A percentile compares a stretch with the other conserved stretches of the same genome.
phyloP scores from a whole-genome alignment of 2,329 filamentous ascomycete genomes.

The Chalaropsis thielavioides region DNA sequence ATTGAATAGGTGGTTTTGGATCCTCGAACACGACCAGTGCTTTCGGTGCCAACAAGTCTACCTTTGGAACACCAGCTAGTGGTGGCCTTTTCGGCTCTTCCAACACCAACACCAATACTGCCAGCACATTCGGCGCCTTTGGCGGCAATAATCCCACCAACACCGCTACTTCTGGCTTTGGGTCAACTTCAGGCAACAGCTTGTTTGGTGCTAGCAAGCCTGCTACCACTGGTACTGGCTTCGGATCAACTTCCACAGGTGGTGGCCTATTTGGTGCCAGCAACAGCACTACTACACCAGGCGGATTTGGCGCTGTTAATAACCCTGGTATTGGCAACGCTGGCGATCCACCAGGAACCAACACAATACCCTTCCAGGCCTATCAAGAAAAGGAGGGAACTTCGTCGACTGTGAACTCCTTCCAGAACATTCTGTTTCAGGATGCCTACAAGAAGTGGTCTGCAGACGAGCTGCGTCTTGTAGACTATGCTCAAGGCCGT shows the following conservation, averaged over 20 bases:
- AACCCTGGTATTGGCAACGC: constrained; percentile 39
- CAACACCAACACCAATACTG: constrained; percentile 25
- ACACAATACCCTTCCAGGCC: constrained; percentile 51
- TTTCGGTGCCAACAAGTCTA: constrained; percentile 33
- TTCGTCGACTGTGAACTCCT: constrained; percentile 43
- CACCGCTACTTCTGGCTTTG: constrained; percentile 18
- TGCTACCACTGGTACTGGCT: constrained; percentile 26
- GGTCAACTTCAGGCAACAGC: constrained; percentile 21
- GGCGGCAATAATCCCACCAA: constrained; percentile 22
- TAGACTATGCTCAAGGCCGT: constrained; percentile 78
- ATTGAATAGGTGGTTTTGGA: constrained; percentile 19
- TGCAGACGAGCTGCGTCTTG: constrained; percentile 66
- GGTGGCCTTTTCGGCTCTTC: constrained; percentile 26
- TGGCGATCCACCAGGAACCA: constrained; percentile 54
- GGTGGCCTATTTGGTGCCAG: constrained; percentile 36
- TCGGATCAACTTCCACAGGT: constrained; percentile 32
- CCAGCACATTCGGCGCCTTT: constrained; percentile 24
- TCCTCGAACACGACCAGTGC: constrained; percentile 24
- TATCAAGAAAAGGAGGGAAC: constrained; percentile 59
- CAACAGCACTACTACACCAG: constrained; percentile 25
- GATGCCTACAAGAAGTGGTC: constrained; percentile 80
- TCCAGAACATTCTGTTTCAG: constrained; percentile 67
- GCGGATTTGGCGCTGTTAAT: constrained; percentile 30
- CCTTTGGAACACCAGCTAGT: constrained; percentile 33
- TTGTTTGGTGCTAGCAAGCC: constrained; percentile 41